Conservation (phyloP, 2,329 filamentous ascomycete species). For the Venturia oleaginea region DNA sequence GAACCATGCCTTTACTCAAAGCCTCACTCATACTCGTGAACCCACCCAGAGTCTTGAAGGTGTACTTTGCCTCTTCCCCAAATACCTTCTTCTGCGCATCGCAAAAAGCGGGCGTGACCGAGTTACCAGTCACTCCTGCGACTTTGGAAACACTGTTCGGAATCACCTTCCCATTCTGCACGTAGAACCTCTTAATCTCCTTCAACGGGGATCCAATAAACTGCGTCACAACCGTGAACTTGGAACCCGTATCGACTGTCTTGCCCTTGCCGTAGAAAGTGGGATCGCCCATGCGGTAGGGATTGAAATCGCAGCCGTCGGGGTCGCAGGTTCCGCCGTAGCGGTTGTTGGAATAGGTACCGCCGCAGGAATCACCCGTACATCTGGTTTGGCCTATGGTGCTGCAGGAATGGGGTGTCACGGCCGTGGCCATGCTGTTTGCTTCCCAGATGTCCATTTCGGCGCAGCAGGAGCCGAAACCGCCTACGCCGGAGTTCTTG, state of each 20-base stretch:
- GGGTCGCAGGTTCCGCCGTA: conserved; percentile 58
- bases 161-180: conserved; percentile 42
- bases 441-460: conserved; percentile 67
- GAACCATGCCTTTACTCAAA: conserved; percentile 50
- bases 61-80: conserved; percentile 33
- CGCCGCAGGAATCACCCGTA: conserved; percentile 36
- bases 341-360: conserved; percentile 42
- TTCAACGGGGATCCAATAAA: conserved; percentile 35
- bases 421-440: conserved; percentile 55
- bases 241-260: conserved; percentile 34
- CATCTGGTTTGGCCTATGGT: conserved; percentile 43
- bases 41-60: conserved; percentile 49
- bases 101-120: conserved; percentile 53
- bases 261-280: conserved; percentile 53
- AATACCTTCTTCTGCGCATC: conserved; percentile 47
- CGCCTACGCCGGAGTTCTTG: conserved; percentile 43
- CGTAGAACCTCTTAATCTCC: conserved; percentile 41
- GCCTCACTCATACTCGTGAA: conserved; percentile 46
- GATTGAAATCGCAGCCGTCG: conserved; percentile 63
- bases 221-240: conserved; percentile 43
- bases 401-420: conserved; percentile 57
- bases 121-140: conserved; percentile 38
- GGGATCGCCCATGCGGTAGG: conserved; percentile 55
- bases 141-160: conserved; percentile 36
- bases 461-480: conserved; percentile 53